phyloP scores from a whole-genome alignment of 2,329 filamentous ascomycete species.

The Colletotrichum cuscutae region DNA sequence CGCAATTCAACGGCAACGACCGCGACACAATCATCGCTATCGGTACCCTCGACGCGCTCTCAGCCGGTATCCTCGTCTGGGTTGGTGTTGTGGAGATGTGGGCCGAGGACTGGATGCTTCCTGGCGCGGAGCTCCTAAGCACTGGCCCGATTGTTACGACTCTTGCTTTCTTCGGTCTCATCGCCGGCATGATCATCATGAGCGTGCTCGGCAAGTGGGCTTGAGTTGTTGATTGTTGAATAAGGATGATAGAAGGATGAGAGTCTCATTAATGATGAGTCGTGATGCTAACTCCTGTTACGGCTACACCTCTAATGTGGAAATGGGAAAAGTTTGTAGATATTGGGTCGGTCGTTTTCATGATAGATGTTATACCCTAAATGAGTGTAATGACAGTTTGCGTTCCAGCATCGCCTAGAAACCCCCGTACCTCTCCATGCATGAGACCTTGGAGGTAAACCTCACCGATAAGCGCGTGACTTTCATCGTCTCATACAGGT shows the following conservation, averaged over 20 bases:
- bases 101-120: constrained; percentile 77
- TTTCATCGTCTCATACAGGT: not conserved
- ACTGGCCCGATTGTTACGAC: constrained; percentile 59
- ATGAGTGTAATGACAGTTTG: constrained; percentile 21
- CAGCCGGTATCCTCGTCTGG: constrained; percentile 82
- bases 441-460: not conserved
- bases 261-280: not conserved
- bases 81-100: constrained; percentile 85
- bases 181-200: constrained; percentile 75
- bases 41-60: constrained; percentile 78
- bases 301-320: not conserved
- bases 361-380: constrained; percentile 27
- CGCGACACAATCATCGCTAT: constrained; percentile 75
- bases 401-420: not conserved
- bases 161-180: constrained; percentile 62
- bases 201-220: constrained; percentile 82
- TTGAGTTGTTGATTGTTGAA: constrained; percentile 43
- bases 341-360: constrained; percentile 14
- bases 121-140: constrained; percentile 60
- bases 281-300: not conserved
- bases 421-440: not conserved
- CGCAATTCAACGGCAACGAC: constrained; percentile 79
- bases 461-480: not conserved
- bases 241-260: too few species aligned
- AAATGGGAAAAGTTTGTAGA: constrained; percentile 1